Percentiles rank a stretch among this genome's conserved stretches.
These are phyloP conservation scores for Kwoniella botswanensis DNA, from an alignment of 768 basidiomycete genomes.

Conservation along the genomic window DNA sequence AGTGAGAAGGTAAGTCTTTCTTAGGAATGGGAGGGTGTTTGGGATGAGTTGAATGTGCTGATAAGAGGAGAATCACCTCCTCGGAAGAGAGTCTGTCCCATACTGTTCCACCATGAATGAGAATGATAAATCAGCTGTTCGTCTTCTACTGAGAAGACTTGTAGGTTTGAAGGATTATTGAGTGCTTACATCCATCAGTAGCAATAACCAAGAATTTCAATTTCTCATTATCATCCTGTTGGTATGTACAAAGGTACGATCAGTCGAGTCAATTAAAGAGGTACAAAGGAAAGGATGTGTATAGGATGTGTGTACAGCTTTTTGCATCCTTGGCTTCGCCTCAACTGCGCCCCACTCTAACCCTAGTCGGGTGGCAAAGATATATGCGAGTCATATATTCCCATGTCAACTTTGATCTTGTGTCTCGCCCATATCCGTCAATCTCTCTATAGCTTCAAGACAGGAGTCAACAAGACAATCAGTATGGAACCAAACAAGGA, in stretches of 20 bases:
- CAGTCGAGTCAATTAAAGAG: too few species aligned
- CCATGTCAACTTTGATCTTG: too few species aligned
- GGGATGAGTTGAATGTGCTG: constrained; percentile 18
- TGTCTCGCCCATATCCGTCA: too few species aligned
- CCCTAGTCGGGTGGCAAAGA: too few species aligned
- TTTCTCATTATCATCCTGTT: constrained; percentile 21
- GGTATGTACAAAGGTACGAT: too few species aligned
- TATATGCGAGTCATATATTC: too few species aligned
- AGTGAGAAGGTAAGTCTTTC: background rate
- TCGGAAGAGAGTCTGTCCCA: constrained; percentile 40
- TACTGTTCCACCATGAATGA: constrained; percentile 11
- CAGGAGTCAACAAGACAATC: background rate
- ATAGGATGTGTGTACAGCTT: too few species aligned
- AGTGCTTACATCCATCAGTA: constrained; percentile 40
- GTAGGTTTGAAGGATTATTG: too few species aligned
- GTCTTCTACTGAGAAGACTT: background rate
- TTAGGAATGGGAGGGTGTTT: constrained; percentile 21
- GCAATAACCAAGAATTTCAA: constrained; percentile 36
- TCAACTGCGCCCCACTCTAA: too few species aligned
- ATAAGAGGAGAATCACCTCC: constrained; percentile 33
- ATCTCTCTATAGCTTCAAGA: too few species aligned
- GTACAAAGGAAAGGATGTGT: too few species aligned
- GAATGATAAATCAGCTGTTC: background rate
- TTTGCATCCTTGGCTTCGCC: too few species aligned
- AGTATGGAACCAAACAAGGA: background rate